These are phyloP conservation scores for Candida fluviatilis DNA, from an alignment of 805 yeast species.

Conservation along the genomic window DNA sequence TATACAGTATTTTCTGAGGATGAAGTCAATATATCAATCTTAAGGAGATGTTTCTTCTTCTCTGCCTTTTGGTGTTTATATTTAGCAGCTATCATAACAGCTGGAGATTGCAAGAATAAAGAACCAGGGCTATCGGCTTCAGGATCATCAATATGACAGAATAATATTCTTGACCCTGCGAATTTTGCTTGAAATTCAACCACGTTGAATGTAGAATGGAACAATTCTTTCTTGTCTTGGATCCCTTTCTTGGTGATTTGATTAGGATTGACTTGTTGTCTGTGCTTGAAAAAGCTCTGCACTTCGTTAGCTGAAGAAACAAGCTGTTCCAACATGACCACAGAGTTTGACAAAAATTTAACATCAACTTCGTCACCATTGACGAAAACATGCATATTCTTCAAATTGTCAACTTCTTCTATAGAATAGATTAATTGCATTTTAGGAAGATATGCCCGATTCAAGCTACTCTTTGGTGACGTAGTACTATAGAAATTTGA, in stretches of 20 bases:
- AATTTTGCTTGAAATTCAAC: constrained; percentile 52
- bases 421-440: constrained; percentile 54
- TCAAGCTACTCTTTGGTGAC: constrained; percentile 45
- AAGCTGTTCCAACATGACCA: constrained; percentile 50
- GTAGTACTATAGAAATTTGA: constrained; percentile 44
- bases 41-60: constrained; percentile 39
- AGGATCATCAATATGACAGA: constrained; percentile 41
- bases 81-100: constrained; percentile 53
- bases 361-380: constrained; percentile 71
- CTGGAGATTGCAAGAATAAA: constrained; percentile 70
- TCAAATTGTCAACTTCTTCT: constrained; percentile 22
- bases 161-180: constrained; percentile 64
- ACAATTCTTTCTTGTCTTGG: constrained; percentile 4
- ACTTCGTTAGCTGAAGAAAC: constrained; percentile 44
- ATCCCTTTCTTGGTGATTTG: constrained; percentile 7
- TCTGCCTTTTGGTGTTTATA: constrained; percentile 42
- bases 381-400: constrained; percentile 46
- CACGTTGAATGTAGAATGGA: constrained; percentile 24
- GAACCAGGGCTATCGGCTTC: constrained; percentile 40
- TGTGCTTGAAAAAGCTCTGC: constrained; percentile 27
- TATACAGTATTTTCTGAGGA: constrained; percentile 68
- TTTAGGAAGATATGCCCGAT: constrained; percentile 65
- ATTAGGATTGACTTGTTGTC: constrained; percentile 12
- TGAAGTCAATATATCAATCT: constrained; percentile 54
- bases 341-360: constrained; percentile 53